Evolutionary conservation across 192 early-diverging fungal genomes (phyloP).

Genomic region (Cetraspora pellucida): DNA sequence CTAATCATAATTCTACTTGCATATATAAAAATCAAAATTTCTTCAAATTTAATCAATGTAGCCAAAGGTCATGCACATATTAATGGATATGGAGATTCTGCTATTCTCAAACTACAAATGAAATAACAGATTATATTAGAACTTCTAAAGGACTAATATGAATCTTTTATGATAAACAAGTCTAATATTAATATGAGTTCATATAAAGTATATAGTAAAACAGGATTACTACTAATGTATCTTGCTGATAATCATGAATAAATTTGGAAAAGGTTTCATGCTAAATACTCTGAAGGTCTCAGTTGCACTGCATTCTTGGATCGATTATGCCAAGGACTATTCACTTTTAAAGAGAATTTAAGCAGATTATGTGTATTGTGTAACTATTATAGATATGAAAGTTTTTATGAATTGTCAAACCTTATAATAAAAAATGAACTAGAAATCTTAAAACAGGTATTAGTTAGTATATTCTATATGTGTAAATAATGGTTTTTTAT

Average conservation of each 20-base stretch:
- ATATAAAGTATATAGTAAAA: not conserved
- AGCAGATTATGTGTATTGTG: not conserved
- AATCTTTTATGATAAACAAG: not conserved
- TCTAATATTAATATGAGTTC: slow-evolving; percentile 3
- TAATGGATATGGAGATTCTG: not conserved
- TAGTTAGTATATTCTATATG: too few species aligned
- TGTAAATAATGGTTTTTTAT: too few species aligned
- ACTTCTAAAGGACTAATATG: not conserved
- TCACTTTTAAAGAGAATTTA: not conserved
- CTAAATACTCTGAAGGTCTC: not conserved
- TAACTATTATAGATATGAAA: slow-evolving; percentile 6
- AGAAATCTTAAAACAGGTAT: too few species aligned
- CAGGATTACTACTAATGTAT: not conserved
- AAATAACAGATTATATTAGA: not conserved
- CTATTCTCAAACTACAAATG: not conserved
- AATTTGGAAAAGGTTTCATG: not conserved
- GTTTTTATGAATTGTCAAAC: too few species aligned
- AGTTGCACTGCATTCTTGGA: not conserved
- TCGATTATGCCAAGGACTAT: not conserved
- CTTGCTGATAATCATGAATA: not conserved
- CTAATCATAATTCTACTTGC: too few species aligned
- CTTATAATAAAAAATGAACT: too few species aligned
- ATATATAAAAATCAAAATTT: not conserved
- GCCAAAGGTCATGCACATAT: not conserved
- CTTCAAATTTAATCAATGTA: not conserved